Percentiles rank a stretch among this genome's conserved stretches.
phyloP scores from a whole-genome alignment of 192 early-diverging fungal genomes.

The Coemansia sp. region DNA sequence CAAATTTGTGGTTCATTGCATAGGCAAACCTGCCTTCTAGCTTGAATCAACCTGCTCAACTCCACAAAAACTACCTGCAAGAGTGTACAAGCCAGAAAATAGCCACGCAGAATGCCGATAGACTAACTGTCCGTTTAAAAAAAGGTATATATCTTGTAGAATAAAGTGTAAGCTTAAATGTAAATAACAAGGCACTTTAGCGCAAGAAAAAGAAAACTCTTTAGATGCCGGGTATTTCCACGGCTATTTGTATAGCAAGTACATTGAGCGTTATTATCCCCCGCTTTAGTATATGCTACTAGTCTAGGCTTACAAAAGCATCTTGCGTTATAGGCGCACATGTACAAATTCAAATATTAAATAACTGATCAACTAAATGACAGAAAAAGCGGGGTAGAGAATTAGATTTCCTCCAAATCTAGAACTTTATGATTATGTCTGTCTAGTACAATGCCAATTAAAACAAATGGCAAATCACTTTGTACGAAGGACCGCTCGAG shows the following conservation, averaged over 20 bases:
- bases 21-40: constrained; percentile 1
- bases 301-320: no score
- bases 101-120: no score
- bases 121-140: not conserved
- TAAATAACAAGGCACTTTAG: not conserved
- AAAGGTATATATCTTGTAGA: not conserved
- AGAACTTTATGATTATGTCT: no score
- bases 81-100: no score
- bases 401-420: no score
- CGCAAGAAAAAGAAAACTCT: constrained; percentile 3
- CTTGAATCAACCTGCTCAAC: not conserved
- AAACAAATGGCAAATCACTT: constrained; percentile 17
- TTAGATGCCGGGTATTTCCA: not conserved
- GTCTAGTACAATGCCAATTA: no score
- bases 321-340: no score
- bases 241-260: constrained; percentile 7
- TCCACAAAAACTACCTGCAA: not conserved
- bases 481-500: constrained; percentile 43
- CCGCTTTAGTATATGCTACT: no score
- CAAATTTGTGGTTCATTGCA: constrained; percentile 40
- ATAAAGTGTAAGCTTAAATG: constrained; percentile 1
- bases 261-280: no score
- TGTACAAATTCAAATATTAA: not conserved
- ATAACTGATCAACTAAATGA: not conserved
- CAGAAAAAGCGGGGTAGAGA: not conserved